A percentile compares a stretch with the other conserved stretches of the same genome.
Conservation (phyloP, 345 rosid genomes). For the Zanthoxylum bungeanum region DNA sequence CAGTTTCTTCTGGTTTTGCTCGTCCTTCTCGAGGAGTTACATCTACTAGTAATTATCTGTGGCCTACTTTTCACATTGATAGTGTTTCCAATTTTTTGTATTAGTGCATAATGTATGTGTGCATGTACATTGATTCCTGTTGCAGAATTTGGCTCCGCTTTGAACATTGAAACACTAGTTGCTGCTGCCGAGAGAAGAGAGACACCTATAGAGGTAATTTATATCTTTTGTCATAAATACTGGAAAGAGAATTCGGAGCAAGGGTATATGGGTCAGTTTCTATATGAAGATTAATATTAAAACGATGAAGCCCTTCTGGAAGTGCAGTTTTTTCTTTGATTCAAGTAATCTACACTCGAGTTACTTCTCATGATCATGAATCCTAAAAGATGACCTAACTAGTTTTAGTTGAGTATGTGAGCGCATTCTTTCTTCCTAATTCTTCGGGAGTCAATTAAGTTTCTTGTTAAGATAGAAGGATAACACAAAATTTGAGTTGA, state of each 20-base stretch:
- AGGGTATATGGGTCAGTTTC: neutral
- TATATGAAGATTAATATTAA: neutral
- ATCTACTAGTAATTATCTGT: slow-evolving; percentile 65
- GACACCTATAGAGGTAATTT: slow-evolving; percentile 74
- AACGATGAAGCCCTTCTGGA: neutral
- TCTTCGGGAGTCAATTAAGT: neutral
- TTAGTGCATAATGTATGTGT: neutral
- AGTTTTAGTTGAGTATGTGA: neutral
- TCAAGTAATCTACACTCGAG: neutral
- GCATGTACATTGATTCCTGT: slow-evolving; percentile 4
- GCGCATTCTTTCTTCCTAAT: neutral
- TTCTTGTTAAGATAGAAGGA: neutral
- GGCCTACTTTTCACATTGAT: slow-evolving; percentile 5
- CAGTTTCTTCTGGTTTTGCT: slow-evolving; percentile 56
- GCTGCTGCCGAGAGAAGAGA: slow-evolving; percentile 98
- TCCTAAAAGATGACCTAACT: neutral
- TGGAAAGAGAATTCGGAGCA: neutral
- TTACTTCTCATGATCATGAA: neutral
- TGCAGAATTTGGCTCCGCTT: slow-evolving; percentile 94
- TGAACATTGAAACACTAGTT: slow-evolving; percentile 92
- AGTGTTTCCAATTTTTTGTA: slow-evolving; percentile 1
- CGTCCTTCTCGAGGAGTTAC: slow-evolving; percentile 65
- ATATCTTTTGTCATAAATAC: neutral
- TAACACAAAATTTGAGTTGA: neutral
- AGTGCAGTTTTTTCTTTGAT: neutral